Conservation (phyloP, 306 rosid genomes). For the Prunus dulcis region DNA sequence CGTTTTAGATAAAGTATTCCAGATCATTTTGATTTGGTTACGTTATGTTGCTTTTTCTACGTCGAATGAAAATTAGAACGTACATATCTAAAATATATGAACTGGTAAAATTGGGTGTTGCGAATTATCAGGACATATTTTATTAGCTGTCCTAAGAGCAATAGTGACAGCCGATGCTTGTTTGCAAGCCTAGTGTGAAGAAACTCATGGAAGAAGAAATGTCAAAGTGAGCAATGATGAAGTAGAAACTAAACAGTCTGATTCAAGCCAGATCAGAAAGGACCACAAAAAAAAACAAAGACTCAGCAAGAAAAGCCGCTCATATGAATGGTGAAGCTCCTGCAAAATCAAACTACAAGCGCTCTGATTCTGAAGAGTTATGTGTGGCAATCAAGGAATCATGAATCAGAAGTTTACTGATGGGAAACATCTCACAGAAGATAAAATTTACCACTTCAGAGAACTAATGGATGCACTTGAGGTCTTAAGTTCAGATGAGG, state of each 20-base stretch:
- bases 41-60: not conserved
- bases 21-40: slow-evolving; percentile 26
- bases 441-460: slow-evolving; percentile 50
- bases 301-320: slow-evolving; percentile 42
- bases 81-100: too few relatives aligned
- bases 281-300: slow-evolving; percentile 51
- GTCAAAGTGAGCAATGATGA: slow-evolving; percentile 49
- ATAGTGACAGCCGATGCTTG: slow-evolving; percentile 26
- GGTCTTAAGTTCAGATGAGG: slow-evolving; percentile 68
- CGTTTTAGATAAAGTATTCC: slow-evolving; percentile 1
- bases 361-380: slow-evolving; percentile 55
- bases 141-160: not conserved
- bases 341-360: slow-evolving; percentile 39
- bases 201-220: slow-evolving; percentile 95
- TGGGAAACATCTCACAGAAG: slow-evolving; percentile 62
- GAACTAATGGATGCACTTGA: slow-evolving; percentile 65
- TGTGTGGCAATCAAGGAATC: slow-evolving; percentile 56
- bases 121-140: too few relatives aligned
- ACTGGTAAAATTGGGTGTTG: too few relatives aligned
- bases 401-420: slow-evolving; percentile 54
- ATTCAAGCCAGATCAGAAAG: slow-evolving; percentile 30
- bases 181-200: slow-evolving; percentile 76
- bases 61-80: not conserved
- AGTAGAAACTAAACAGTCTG: slow-evolving; percentile 38
- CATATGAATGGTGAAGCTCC: slow-evolving; percentile 41